Percentiles rank a stretch among this genome's conserved stretches.
These are phyloP conservation scores for Candida sp. DNA, from an alignment of 1,139 yeast genomes.

Conservation along the genomic window DNA sequence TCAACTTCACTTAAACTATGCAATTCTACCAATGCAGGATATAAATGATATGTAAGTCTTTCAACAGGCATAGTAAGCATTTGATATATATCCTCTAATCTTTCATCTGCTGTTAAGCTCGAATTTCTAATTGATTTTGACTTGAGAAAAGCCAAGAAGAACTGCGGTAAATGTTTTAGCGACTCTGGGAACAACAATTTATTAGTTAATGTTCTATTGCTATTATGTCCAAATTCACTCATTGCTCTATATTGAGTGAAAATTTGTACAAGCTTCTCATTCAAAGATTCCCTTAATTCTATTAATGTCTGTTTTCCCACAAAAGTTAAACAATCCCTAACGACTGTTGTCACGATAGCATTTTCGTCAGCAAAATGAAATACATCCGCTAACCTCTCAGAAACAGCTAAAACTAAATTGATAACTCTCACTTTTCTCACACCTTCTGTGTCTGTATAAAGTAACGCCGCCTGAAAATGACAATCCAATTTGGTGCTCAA, in stretches of 20 bases:
- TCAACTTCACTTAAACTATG: slow-evolving; percentile 63
- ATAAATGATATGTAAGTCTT: slow-evolving; percentile 60
- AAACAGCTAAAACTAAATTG: slow-evolving; percentile 78
- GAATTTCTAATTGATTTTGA: slow-evolving; percentile 57
- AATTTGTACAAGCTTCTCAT: slow-evolving; percentile 64
- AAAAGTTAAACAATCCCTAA: slow-evolving; percentile 66
- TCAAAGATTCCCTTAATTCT: slow-evolving; percentile 62
- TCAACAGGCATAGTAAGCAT: slow-evolving; percentile 58
- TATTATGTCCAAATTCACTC: slow-evolving; percentile 45
- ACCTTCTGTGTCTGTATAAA: slow-evolving; percentile 80
- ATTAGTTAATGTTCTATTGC: slow-evolving; percentile 49
- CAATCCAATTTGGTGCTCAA: slow-evolving; percentile 72
- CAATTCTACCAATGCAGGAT: slow-evolving; percentile 77
- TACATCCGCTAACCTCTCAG: slow-evolving; percentile 69
- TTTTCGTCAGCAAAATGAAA: slow-evolving; percentile 87
- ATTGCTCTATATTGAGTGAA: slow-evolving; percentile 73
- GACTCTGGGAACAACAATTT: slow-evolving; percentile 84
- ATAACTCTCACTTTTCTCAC: slow-evolving; percentile 79
- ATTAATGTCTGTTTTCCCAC: slow-evolving; percentile 58
- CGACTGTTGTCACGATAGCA: slow-evolving; percentile 66
- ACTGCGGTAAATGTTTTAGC: slow-evolving; percentile 68
- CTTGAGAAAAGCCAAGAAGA: slow-evolving; percentile 68
- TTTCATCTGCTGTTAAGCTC: slow-evolving; percentile 47
- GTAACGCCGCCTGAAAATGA: slow-evolving; percentile 87
- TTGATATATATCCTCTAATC: slow-evolving; percentile 57